Base-by-base conservation (phyloP, 2,329 filamentous ascomycete genomes). In the Xylariaceae sp. region DNA sequence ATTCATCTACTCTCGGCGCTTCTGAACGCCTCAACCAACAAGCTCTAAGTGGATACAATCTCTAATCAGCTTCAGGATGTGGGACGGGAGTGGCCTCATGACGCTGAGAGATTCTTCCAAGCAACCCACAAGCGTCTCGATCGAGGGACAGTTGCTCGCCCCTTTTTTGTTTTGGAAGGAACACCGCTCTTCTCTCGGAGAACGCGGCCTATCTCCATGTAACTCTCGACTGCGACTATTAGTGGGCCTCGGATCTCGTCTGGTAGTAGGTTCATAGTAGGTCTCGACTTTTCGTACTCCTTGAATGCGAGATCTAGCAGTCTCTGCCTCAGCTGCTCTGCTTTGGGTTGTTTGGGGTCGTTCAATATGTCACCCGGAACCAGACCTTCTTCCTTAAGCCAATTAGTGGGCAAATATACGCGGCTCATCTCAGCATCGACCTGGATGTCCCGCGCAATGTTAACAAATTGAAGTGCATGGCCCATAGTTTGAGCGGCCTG, bases 201-300 rank as follows among this genome's bases (percentile, higher is more conserved):
- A n/a, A 86, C 82, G 35, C 85, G 72, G 11, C 85, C 87, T 66
- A 91, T 91, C 67, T 89, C 86, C 82, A 91, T 87, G 64, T 91
- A 90, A 59, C 85, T 89, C 69, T 90, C 86, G 0, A 90, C 85
- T 1, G 86, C 86, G 4, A 89, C 86, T 10, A 84, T 76, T 66
- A 90, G 83, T 0, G 85, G 83, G 0, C 81, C 84, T 58, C 83
- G 77, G 0, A 82, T 83, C 62, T 85, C 80, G 0, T 55, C 41
- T 0, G 88, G 87, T 0, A 92, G 72, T 57, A 79, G 71, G 42
- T 85, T 79, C 60, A 92, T 88, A 0, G 81, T 78, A 2, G 64
- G 68, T 45, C 79, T 74, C 3, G 83, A 81, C 8, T 75, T 72
- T 4, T 73, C 65, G 64, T 91, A 89, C 23, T 85, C 75, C 15